Evolutionary conservation across 495 filamentous ascomycete genomes (phyloP).

Genomic region (Alectoria sarmentosa): DNA sequence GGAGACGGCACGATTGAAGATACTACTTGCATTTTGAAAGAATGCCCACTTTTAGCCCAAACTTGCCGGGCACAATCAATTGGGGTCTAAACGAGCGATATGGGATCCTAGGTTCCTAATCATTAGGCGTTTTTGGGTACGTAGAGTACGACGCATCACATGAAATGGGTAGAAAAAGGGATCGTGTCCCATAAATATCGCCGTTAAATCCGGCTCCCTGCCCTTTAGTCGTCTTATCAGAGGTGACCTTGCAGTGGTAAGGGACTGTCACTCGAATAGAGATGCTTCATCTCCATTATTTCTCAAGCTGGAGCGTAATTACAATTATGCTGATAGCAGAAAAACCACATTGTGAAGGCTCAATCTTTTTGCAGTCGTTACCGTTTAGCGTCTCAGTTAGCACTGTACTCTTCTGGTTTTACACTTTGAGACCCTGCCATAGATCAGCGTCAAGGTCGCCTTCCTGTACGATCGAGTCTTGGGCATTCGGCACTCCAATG

Average conservation of each 20-base stretch:
- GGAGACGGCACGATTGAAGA: slow-evolving; percentile 9
- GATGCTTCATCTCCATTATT: not conserved
- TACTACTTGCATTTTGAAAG: not conserved
- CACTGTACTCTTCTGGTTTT: not conserved
- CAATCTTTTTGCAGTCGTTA: not conserved
- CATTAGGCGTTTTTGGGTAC: not conserved
- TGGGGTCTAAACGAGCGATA: not conserved
- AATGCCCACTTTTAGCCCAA: slow-evolving; percentile 24
- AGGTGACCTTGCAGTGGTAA: not conserved
- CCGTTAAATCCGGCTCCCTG: not conserved
- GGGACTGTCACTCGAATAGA: not conserved
- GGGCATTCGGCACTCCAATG: slow-evolving; percentile 68
- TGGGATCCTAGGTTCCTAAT: not conserved
- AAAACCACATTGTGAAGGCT: not conserved
- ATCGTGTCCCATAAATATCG: not conserved
- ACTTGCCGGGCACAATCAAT: slow-evolving; percentile 6
- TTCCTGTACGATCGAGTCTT: slow-evolving; percentile 49
- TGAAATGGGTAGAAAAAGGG: not conserved
- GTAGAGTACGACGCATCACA: no score
- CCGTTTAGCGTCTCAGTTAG: not conserved
- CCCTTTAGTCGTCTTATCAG: not conserved
- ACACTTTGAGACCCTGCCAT: not conserved
- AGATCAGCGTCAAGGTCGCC: slow-evolving; percentile 30
- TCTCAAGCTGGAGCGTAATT: not conserved
- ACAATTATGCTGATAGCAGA: not conserved